Percentiles rank a stretch among this genome's conserved stretches.
Evolutionary conservation across 2,329 filamentous ascomycete genomes (phyloP).

Genomic region (Xylariaceae sp.): DNA sequence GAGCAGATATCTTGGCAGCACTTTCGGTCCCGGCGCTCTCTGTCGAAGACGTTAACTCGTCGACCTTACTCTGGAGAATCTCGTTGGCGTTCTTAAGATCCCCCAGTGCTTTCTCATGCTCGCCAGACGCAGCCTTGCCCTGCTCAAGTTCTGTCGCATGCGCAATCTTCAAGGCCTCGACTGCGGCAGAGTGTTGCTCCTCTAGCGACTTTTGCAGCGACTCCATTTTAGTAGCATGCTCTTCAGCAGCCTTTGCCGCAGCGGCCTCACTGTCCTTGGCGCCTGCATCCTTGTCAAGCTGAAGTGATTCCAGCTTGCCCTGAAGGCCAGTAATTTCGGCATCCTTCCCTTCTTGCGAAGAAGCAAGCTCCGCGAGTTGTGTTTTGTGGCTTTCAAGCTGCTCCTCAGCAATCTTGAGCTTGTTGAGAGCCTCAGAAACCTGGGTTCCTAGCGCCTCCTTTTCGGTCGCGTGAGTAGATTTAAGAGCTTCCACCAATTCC

Average conservation of each 20-base stretch:
- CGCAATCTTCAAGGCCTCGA: conserved; percentile 49
- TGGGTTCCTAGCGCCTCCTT: conserved; percentile 43
- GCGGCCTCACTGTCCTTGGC: conserved; percentile 34
- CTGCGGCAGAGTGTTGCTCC: conserved; percentile 45
- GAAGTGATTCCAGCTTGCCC: conserved; percentile 44
- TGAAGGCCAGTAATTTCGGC: conserved; percentile 45
- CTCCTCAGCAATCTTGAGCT: conserved; percentile 46
- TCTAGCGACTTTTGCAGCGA: conserved; percentile 45
- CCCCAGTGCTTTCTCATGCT: conserved; percentile 44
- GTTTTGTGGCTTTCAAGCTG: conserved; percentile 47
- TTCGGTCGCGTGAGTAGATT: conserved; percentile 45
- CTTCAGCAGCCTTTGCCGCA: conserved; percentile 36
- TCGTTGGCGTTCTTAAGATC: conserved; percentile 50
- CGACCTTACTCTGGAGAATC: conserved; percentile 50
- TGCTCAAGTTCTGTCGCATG: conserved; percentile 48
- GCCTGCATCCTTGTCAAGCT: conserved; percentile 36
- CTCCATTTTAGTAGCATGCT: conserved; percentile 46
- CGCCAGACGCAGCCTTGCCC: conserved; percentile 38
- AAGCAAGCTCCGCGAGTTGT: conserved; percentile 44
- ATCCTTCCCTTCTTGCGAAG: conserved; percentile 45
- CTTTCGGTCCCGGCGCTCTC: conserved; percentile 42
- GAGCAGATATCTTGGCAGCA: conserved; percentile 40
- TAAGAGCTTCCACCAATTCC: conserved; percentile 44
- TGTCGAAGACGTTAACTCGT: conserved; percentile 45
- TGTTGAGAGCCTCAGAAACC: conserved; percentile 44